These are phyloP conservation scores for Dactylellina leptospora DNA, from an alignment of 2,329 filamentous ascomycete species.

Conservation along the genomic window DNA sequence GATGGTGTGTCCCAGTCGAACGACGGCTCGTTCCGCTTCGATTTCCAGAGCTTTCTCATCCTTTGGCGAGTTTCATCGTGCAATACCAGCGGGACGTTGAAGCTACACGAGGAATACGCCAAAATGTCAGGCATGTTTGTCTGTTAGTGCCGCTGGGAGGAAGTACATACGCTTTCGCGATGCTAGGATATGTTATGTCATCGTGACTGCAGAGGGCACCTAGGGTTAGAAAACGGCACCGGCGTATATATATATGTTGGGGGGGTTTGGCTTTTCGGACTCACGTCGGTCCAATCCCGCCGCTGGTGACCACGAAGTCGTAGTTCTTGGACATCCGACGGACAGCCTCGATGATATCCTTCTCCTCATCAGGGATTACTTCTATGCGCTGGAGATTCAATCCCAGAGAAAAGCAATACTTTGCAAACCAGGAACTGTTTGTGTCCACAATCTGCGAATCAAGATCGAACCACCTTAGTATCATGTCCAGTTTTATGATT, in stretches of 20 bases:
- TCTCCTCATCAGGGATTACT: constrained; percentile 91
- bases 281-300: constrained; percentile 94
- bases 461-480: neutral
- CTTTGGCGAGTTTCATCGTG: constrained; percentile 79
- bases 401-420: constrained; percentile 72
- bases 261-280: constrained; percentile 58
- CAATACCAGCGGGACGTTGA: constrained; percentile 76
- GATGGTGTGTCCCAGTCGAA: constrained; percentile 85
- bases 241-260: neutral
- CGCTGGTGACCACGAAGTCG: constrained; percentile 93
- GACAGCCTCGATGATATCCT: constrained; percentile 87
- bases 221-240: neutral
- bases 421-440: constrained; percentile 72
- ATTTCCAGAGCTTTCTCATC: constrained; percentile 83
- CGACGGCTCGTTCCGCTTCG: constrained; percentile 75
- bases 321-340: constrained; percentile 86
- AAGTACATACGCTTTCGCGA: constrained; percentile 77
- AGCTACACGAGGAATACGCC: neutral
- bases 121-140: constrained; percentile 2
- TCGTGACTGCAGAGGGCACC: constrained; percentile 80
- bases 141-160: neutral
- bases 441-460: constrained; percentile 61
- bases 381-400: constrained; percentile 83
- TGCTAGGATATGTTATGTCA: constrained; percentile 95
- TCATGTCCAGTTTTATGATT: neutral